Evolutionary conservation across 2,329 filamentous ascomycete species (phyloP).

Genomic region (Diaporthe caulivora): DNA sequence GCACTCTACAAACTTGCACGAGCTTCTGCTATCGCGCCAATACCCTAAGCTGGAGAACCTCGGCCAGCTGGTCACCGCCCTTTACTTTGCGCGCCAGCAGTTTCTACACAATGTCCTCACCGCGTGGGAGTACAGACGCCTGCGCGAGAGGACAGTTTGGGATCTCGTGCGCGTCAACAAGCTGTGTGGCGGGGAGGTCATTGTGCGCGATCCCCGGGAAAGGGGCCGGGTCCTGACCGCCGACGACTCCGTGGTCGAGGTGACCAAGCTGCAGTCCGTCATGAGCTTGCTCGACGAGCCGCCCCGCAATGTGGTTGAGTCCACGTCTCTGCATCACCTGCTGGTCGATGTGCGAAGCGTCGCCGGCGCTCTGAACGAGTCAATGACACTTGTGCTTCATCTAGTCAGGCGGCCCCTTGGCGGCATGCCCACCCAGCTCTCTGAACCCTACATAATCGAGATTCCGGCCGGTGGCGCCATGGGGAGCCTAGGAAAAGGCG

Average conservation of each 20-base stretch:
- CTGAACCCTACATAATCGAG: conserved; percentile 85
- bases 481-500: conserved; percentile 71
- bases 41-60: conserved; percentile 87
- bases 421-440: conserved; percentile 74
- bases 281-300: conserved; percentile 93
- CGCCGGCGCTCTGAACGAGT: conserved; percentile 79
- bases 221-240: conserved; percentile 89
- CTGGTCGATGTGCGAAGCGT: conserved; percentile 88
- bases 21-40: conserved; percentile 84
- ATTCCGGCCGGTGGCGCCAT: conserved; percentile 81
- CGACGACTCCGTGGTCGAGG: conserved; percentile 91
- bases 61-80: conserved; percentile 81
- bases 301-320: conserved; percentile 76
- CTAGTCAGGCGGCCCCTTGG: conserved; percentile 79
- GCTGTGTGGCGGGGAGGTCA: conserved; percentile 91
- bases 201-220: conserved; percentile 89
- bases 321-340: conserved; percentile 81
- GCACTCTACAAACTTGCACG: conserved; percentile 97
- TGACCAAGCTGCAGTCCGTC: conserved; percentile 90
- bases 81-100: conserved; percentile 89
- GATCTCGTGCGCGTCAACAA: conserved; percentile 95
- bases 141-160: conserved; percentile 95
- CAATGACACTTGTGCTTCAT: conserved; percentile 81
- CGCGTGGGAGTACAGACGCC: conserved; percentile 79
- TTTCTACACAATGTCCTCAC: conserved; percentile 96